Percentiles rank a stretch among this genome's conserved stretches.
Conservation (phyloP, 306 rosid species). For the Delonix regia region DNA sequence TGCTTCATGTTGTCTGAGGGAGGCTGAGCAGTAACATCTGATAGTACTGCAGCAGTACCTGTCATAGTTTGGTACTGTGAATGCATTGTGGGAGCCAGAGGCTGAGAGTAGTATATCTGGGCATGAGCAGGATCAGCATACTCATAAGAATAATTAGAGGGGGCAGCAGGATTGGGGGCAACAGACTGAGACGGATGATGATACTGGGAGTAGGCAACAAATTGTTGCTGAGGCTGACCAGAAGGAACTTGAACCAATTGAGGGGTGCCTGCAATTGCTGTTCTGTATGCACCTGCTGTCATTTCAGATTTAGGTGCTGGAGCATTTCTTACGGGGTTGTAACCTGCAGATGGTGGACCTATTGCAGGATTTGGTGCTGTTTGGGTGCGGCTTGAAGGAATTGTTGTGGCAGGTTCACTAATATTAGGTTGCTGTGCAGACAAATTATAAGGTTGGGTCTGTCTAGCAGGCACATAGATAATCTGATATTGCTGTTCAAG, state of each 20-base stretch:
- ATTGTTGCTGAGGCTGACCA: conserved; percentile 80
- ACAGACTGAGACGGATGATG: conserved; percentile 88
- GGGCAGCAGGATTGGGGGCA: conserved; percentile 55
- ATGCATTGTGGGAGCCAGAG: conserved; percentile 72
- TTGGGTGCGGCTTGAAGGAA: conserved; percentile 64
- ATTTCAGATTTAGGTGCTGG: conserved; percentile 71
- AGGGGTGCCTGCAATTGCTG: conserved; percentile 60
- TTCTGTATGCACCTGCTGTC: conserved; percentile 67
- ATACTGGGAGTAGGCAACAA: conserved; percentile 73
- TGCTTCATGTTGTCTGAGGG: conserved; percentile 75
- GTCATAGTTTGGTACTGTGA: conserved; percentile 95
- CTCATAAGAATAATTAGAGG: conserved; percentile 65
- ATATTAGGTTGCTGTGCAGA: conserved; percentile 69
- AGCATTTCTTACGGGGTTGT: conserved; percentile 66
- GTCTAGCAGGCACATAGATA: conserved; percentile 81
- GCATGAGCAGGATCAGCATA: conserved; percentile 71
- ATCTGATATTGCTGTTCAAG: conserved; percentile 69
- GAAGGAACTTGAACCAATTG: conserved; percentile 79
- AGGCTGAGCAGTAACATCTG: conserved; percentile 71
- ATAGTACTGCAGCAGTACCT: conserved; percentile 51
- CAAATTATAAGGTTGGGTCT: conserved; percentile 70
- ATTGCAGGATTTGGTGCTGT: conserved; percentile 59
- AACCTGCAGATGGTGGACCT: conserved; percentile 53
- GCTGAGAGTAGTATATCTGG: conserved; percentile 81
- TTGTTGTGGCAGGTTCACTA: conserved; percentile 54